phyloP scores from a whole-genome alignment of 1,139 yeast species.

The Pichia sp. region DNA sequence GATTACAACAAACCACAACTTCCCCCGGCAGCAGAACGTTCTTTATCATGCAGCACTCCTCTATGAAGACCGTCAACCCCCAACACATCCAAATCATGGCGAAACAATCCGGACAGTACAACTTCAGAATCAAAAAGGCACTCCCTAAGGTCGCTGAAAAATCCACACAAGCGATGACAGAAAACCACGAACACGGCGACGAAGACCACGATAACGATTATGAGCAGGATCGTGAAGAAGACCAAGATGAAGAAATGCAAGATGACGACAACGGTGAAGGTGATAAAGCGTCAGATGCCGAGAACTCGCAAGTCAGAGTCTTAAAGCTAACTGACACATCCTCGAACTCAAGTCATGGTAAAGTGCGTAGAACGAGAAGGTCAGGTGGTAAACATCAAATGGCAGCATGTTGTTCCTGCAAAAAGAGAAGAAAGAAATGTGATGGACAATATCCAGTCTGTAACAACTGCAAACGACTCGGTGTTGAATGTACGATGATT shows the following conservation, averaged over 20 bases:
- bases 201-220: no score
- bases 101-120: neutral
- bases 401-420: slow-evolving; percentile 33
- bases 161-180: neutral
- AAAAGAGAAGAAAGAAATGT: slow-evolving; percentile 46
- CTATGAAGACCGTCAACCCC: no score
- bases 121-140: neutral
- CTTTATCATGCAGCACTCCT: no score
- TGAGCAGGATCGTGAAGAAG: no score
- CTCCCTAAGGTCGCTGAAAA: neutral
- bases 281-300: no score
- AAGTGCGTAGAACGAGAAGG: slow-evolving; percentile 2
- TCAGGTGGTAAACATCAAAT: slow-evolving; percentile 28
- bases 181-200: no score
- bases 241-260: no score
- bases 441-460: slow-evolving; percentile 52
- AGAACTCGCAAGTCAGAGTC: neutral
- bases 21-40: no score
- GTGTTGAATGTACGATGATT: slow-evolving; percentile 46
- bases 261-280: no score
- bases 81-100: neutral
- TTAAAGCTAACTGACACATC: neutral
- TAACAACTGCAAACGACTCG: slow-evolving; percentile 41
- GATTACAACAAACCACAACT: no score
- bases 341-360: neutral